Conservation (phyloP, 148 eudicot species). For the Arbutus unedo region DNA sequence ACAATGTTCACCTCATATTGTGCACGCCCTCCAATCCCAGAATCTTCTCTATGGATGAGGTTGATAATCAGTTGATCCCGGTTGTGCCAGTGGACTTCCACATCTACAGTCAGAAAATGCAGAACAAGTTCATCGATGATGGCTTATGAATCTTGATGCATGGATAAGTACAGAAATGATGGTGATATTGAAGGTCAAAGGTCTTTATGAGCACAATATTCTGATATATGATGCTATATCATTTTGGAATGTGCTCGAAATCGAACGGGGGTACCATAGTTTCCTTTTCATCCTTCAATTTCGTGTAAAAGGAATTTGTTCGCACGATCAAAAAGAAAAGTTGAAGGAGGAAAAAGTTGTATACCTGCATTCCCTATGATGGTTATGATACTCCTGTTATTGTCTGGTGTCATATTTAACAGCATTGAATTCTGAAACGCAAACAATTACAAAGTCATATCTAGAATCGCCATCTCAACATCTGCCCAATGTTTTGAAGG, state of each 20-base stretch:
- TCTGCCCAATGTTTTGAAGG: not conserved
- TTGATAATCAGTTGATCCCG: conserved; percentile 42
- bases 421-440: conserved; percentile 44
- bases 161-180: not conserved
- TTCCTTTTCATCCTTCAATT: not conserved
- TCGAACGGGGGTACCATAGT: not conserved
- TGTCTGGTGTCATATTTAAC: conserved; percentile 47
- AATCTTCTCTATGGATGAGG: conserved; percentile 41
- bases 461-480: conserved; percentile 1
- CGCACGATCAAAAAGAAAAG: not conserved
- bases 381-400: conserved; percentile 48
- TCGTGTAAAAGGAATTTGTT: not conserved
- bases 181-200: not conserved
- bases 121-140: not conserved
- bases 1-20: conserved; percentile 50
- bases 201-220: not conserved
- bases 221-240: not conserved
- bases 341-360: not conserved
- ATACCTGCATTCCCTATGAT: conserved; percentile 78
- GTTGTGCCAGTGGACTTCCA: conserved; percentile 56
- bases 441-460: conserved; percentile 10
- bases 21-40: conserved; percentile 43
- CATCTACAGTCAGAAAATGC: conserved; percentile 35
- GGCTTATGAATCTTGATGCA: not conserved
- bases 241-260: not conserved